These are phyloP conservation scores for Podospora pseudocomata DNA, from an alignment of 495 filamentous ascomycete species.

Conservation along the genomic window DNA sequence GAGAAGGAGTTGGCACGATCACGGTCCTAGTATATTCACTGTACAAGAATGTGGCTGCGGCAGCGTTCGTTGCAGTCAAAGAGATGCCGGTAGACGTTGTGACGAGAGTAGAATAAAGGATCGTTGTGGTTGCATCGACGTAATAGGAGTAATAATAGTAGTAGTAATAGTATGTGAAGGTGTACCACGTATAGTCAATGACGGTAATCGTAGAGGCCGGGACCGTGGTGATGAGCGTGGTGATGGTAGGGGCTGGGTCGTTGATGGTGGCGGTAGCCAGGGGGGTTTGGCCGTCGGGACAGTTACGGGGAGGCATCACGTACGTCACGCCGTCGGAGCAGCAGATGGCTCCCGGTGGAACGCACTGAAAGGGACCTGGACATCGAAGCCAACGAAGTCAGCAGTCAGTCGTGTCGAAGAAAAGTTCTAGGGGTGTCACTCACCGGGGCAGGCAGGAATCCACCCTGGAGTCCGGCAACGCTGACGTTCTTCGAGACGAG, in stretches of 20 bases:
- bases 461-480: constrained; percentile 10
- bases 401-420: neutral
- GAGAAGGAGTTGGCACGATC: constrained; percentile 6
- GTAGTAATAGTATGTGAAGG: constrained; percentile 9
- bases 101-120: constrained; percentile 5
- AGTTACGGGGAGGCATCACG: constrained; percentile 8
- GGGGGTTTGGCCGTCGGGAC: constrained; percentile 11
- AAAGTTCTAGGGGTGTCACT: neutral
- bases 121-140: constrained; percentile 2
- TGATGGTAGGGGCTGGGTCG: neutral
- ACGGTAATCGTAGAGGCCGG: neutral
- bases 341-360: constrained; percentile 16
- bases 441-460: constrained; percentile 19
- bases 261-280: constrained; percentile 1
- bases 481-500: neutral
- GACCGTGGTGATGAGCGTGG: neutral
- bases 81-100: neutral
- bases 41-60: constrained; percentile 7
- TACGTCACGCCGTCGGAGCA: constrained; percentile 17
- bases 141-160: constrained; percentile 13
- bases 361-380: constrained; percentile 14
- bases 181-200: constrained; percentile 12
- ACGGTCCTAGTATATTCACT: constrained; percentile 4
- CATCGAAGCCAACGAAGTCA: neutral
- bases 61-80: constrained; percentile 8